These are phyloP conservation scores for Kuraishia floccosa DNA, from an alignment of 805 yeast species.

Conservation along the genomic window DNA sequence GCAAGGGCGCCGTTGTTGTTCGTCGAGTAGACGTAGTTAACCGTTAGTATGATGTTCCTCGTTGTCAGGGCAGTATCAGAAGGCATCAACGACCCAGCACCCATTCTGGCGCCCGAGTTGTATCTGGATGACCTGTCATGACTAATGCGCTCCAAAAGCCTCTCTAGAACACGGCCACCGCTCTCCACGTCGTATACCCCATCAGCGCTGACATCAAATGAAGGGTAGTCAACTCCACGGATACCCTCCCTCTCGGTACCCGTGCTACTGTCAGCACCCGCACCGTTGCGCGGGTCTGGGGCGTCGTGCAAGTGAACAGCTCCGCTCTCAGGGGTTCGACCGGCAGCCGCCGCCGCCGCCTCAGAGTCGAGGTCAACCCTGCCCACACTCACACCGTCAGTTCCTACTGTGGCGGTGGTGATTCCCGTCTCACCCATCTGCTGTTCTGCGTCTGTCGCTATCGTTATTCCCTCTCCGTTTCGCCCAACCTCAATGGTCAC, in stretches of 20 bases:
- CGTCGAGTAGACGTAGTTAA: slow-evolving; percentile 21
- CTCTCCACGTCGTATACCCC: slow-evolving; percentile 16
- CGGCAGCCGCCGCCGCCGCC: not conserved
- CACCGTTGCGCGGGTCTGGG: not conserved
- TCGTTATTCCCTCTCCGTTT: not conserved
- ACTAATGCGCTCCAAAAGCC: too few species aligned
- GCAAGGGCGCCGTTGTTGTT: too few species aligned
- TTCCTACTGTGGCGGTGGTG: not conserved
- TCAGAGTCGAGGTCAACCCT: too few species aligned
- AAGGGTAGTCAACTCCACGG: slow-evolving; percentile 23
- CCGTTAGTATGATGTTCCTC: slow-evolving; percentile 26
- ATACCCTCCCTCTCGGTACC: slow-evolving; percentile 6
- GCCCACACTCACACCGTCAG: not conserved
- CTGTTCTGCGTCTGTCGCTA: not conserved
- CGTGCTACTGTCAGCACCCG: not conserved
- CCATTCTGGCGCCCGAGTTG: not conserved
- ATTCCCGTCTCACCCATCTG: too few species aligned
- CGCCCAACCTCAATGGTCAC: slow-evolving; percentile 18
- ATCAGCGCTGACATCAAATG: slow-evolving; percentile 21
- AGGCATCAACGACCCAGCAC: not conserved
- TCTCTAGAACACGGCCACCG: slow-evolving; percentile 10
- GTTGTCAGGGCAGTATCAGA: not conserved
- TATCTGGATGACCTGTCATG: slow-evolving; percentile 9
- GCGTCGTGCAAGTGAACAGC: not conserved
- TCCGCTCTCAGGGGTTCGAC: not conserved